Evolutionary conservation across 345 rosid species (phyloP).

Genomic region (Arabis alpina): DNA sequence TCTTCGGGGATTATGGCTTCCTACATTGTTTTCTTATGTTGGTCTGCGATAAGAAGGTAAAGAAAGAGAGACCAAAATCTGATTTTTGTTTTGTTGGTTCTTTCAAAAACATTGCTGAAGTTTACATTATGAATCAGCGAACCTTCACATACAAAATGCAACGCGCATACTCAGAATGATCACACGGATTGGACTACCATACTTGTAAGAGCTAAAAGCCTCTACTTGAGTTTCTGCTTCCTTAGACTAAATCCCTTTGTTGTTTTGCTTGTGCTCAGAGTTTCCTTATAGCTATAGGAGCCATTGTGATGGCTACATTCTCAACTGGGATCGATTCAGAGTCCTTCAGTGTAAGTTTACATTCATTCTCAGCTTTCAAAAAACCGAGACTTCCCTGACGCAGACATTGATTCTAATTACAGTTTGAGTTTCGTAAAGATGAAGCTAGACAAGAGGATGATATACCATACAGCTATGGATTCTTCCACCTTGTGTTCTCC

Average conservation of each 20-base stretch:
- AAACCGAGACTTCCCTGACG: background rate
- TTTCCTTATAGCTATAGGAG: constrained; percentile 78
- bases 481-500: constrained; percentile 85
- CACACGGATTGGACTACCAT: constrained; percentile 71
- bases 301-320: constrained; percentile 88
- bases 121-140: constrained; percentile 57
- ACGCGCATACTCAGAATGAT: constrained; percentile 48
- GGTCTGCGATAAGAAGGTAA: constrained; percentile 97
- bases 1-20: constrained; percentile 92
- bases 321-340: constrained; percentile 92
- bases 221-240: constrained; percentile 13
- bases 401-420: constrained; percentile 1
- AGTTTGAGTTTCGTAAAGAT: constrained; percentile 66
- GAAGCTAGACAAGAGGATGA: constrained; percentile 61
- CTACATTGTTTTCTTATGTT: constrained; percentile 85
- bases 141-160: constrained; percentile 64
- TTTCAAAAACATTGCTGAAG: constrained; percentile 13
- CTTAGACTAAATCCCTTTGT: background rate
- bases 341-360: constrained; percentile 65
- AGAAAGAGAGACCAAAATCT: background rate
- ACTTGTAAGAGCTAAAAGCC: constrained; percentile 53
- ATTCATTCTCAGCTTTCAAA: background rate
- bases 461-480: constrained; percentile 73
- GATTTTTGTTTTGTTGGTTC: constrained; percentile 4
- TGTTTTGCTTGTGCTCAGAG: constrained; percentile 48